Evolutionary conservation across 2,329 filamentous ascomycete genomes (phyloP), one percentile per base, ranked within the genome.

Genomic region (Diaporthe sp.): DNA sequence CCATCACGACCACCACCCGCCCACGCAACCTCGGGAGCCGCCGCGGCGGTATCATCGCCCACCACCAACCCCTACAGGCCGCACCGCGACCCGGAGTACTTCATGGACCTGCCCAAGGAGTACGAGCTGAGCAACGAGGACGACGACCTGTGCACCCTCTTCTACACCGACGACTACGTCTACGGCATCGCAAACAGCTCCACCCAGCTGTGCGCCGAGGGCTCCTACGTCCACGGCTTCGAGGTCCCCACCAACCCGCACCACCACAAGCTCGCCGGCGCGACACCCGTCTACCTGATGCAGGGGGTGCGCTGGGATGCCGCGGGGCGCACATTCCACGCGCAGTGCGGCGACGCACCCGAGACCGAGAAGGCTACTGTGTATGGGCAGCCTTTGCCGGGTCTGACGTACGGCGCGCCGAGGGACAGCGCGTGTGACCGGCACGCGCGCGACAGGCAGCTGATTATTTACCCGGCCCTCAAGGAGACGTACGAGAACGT

Each of bases 111-210:
- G 22, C 70, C 70, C 39, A 22, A 39, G 7, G 70, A 71, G 39
- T 71, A 71, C 56, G 30, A 50, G 30, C 39, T 65, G 4, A n/a
- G 42, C 6, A 39, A n/a, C n/a, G 70, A 63, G 42, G 70, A 71
- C 12, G 70, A 71, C 56, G 56, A 63, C n/a, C 42, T 71, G 44
- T 71, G 70, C 70, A 63, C 35, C 22, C 30, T 63, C 27, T 71
- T 71, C 56, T 71, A 51, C 56, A 71, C 70, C 12, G 70, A 71
- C 44, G 50, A 71, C n/a, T 71, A 71, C 44, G 53, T 71, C 70
- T 51, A 65, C 47, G 37, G 42, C 37, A 71, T 71, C 55, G 70
- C 70, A 30, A 71, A 44, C 70, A 50, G 44, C 44, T 63, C 55
- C 2, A 65, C 30, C 4, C 17, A 2, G 19, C 56, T 65, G 30